phyloP scores from a whole-genome alignment of 805 yeast species.

The Barnettozyma vustinii region DNA sequence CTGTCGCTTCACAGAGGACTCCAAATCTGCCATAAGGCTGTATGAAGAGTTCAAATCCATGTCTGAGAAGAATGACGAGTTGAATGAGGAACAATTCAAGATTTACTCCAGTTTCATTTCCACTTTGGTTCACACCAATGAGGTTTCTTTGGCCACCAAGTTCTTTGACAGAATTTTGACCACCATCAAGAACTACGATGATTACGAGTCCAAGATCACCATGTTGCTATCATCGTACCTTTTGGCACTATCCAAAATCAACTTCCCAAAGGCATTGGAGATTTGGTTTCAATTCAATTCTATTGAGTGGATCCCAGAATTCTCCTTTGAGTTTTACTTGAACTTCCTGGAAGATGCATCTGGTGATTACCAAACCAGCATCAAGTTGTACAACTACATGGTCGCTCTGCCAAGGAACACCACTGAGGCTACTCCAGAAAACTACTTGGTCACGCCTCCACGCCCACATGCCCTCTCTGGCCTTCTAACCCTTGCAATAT shows the following conservation, averaged over 20 bases:
- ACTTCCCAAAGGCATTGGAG: conserved; percentile 29
- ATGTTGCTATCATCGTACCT: conserved; percentile 40
- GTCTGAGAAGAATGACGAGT: conserved; percentile 8
- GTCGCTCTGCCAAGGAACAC: conserved; percentile 27
- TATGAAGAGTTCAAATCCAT: conserved; percentile 34
- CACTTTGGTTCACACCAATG: conserved; percentile 46
- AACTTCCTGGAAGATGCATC: conserved; percentile 30
- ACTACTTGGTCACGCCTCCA: conserved; percentile 17
- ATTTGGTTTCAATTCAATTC: conserved; percentile 33
- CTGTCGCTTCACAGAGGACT: conserved; percentile 34
- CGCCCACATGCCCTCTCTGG: conserved; percentile 14
- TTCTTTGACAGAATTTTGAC: conserved; percentile 50
- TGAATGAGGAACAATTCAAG: conserved; percentile 36
- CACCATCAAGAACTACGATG: conserved; percentile 35
- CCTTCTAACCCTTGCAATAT: conserved; percentile 16
- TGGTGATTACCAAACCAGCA: conserved; percentile 27
- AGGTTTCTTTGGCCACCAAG: conserved; percentile 45
- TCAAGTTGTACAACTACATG: conserved; percentile 33
- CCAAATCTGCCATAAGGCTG: conserved; percentile 31
- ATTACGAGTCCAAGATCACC: conserved; percentile 31
- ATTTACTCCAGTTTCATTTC: conserved; percentile 49
- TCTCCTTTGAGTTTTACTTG: conserved; percentile 33
- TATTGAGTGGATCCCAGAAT: conserved; percentile 36
- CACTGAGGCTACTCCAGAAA: conserved; percentile 1
- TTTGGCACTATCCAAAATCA: conserved; percentile 31